Conservation (phyloP, 2,329 filamentous ascomycete genomes). For the Phaeosphaeriaceae sp. region DNA sequence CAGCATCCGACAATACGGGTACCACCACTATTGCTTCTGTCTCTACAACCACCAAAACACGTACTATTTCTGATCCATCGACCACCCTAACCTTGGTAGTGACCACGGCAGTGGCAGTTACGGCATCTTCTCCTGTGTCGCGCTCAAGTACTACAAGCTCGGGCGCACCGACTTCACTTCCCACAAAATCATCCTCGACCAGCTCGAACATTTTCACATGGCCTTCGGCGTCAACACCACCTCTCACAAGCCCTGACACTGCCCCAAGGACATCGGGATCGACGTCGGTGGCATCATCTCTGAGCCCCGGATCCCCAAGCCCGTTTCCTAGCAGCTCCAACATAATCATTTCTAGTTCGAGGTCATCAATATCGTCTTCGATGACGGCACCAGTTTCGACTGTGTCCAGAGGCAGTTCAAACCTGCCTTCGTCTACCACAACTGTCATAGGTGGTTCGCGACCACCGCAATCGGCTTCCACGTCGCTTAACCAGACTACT, state of each 20-base stretch:
- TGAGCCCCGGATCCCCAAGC: neutral
- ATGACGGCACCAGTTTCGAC: neutral
- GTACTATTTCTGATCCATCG: neutral
- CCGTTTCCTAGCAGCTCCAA: neutral
- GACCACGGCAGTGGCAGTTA: neutral
- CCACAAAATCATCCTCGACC: neutral
- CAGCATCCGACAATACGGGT: neutral
- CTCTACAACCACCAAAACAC: neutral
- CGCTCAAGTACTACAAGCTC: neutral
- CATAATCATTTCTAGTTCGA: neutral
- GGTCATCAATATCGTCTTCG: neutral
- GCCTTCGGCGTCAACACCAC: neutral
- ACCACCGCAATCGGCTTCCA: neutral
- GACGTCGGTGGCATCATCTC: neutral
- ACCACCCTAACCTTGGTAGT: neutral
- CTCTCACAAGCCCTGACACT: neutral
- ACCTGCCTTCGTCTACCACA: neutral
- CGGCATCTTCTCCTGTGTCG: neutral
- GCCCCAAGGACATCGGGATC: neutral
- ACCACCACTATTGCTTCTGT: neutral
- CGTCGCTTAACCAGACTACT: neutral
- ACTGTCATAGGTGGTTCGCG: neutral
- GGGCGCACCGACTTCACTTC: neutral
- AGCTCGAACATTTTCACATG: neutral
- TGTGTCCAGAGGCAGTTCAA: neutral